phyloP scores from a whole-genome alignment of 2,329 filamentous ascomycete species.

The Pseudohalonectria lignicola region DNA sequence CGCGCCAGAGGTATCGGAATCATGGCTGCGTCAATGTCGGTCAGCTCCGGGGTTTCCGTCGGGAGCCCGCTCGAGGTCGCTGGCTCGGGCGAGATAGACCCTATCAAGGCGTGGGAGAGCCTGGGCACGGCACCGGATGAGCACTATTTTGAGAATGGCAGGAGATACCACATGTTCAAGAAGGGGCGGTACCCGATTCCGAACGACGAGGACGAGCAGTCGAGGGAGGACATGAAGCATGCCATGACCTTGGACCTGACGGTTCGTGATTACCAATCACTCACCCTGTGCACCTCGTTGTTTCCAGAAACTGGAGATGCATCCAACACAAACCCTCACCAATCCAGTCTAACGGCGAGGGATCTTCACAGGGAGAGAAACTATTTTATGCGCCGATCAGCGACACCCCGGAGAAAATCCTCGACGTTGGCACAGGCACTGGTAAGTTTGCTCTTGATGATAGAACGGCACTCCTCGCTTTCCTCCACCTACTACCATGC shows the following conservation, averaged over 20 bases:
- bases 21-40: background rate
- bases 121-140: conserved; percentile 6
- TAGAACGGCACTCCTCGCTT: no score
- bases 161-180: conserved; percentile 29
- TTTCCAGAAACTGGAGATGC: background rate
- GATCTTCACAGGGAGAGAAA: conserved; percentile 23
- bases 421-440: conserved; percentile 38
- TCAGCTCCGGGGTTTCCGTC: background rate
- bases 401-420: conserved; percentile 26
- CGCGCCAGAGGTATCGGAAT: background rate
- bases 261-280: conserved; percentile 11
- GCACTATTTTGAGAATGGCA: conserved; percentile 10
- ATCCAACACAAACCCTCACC: no score
- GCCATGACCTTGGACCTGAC: conserved; percentile 31
- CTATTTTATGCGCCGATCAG: conserved; percentile 28
- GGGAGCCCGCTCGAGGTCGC: conserved; percentile 1
- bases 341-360: no score
- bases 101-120: conserved; percentile 6
- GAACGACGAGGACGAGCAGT: conserved; percentile 33
- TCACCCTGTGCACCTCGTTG: background rate
- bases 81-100: conserved; percentile 5
- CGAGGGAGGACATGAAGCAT: conserved; percentile 33
- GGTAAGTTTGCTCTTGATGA: conserved; percentile 20
- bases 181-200: conserved; percentile 33
- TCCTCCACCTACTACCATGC: no score